phyloP scores from a whole-genome alignment of 2,329 filamentous ascomycete species.

The Cyclaneusma minus region DNA sequence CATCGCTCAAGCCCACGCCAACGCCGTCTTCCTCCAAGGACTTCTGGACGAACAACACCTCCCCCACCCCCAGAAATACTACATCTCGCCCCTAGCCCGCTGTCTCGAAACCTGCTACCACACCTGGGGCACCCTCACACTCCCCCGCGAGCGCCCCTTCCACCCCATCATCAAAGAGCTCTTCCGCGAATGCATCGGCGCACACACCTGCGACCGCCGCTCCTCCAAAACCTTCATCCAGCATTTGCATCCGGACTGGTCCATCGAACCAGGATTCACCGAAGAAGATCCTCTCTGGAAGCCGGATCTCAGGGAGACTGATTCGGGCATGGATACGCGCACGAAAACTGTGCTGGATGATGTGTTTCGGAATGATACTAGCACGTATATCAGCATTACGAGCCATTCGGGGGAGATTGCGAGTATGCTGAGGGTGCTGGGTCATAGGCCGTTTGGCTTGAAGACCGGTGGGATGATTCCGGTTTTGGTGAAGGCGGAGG shows the following conservation, averaged over 20 bases:
- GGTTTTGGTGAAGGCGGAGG: constrained; percentile 46
- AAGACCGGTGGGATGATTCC: constrained; percentile 55
- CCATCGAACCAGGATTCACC: constrained; percentile 43
- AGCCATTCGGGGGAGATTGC: constrained; percentile 43
- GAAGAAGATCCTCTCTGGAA: constrained; percentile 38
- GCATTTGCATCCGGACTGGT: constrained; percentile 32
- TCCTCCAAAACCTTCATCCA: constrained; percentile 37
- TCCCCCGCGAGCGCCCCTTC: constrained; percentile 36
- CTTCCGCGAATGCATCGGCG: constrained; percentile 48
- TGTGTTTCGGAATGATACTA: constrained; percentile 34
- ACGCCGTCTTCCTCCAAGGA: constrained; percentile 41
- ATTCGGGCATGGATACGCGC: constrained; percentile 30
- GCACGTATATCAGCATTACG: constrained; percentile 42
- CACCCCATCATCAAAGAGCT: constrained; percentile 45
- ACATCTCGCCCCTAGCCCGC: constrained; percentile 46
- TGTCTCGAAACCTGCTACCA: constrained; percentile 46
- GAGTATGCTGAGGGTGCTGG: constrained; percentile 35
- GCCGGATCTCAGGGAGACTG: constrained; percentile 23
- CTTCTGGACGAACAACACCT: constrained; percentile 36
- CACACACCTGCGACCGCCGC: constrained; percentile 54
- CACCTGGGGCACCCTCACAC: constrained; percentile 37
- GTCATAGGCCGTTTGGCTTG: constrained; percentile 44
- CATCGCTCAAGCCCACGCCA: constrained; percentile 37
- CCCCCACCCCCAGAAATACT: constrained; percentile 47
- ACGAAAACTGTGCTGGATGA: constrained; percentile 36